Conservation (phyloP, 306 rosid genomes). For the Vicia sativa region DNA sequence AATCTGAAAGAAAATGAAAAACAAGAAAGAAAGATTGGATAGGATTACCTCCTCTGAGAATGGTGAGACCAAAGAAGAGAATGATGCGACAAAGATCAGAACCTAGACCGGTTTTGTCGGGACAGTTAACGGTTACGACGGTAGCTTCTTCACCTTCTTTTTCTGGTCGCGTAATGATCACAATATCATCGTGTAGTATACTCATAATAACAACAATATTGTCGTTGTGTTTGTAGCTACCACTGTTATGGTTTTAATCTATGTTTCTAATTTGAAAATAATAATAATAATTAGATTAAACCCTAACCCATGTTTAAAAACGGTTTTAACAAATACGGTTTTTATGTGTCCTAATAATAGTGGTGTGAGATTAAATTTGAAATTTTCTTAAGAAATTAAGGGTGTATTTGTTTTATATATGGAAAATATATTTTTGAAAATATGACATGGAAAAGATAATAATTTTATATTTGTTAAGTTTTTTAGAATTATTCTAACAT, state of each 20-base stretch:
- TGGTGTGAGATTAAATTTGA: not conserved
- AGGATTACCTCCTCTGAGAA: conserved; percentile 83
- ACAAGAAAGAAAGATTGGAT: conserved; percentile 7
- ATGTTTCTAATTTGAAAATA: not conserved
- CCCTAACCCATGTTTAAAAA: not conserved
- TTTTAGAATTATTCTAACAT: too few species aligned
- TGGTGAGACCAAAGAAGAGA: conserved; percentile 85
- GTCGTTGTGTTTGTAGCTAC: not conserved
- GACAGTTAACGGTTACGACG: conserved; percentile 85
- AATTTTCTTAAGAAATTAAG: too few species aligned
- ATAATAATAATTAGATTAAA: not conserved
- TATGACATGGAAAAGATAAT: too few species aligned
- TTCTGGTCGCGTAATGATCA: conserved; percentile 60
- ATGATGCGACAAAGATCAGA: conserved; percentile 93
- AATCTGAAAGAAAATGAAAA: not conserved
- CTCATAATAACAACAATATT: conserved; percentile 52
- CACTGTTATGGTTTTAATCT: not conserved
- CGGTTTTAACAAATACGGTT: not conserved
- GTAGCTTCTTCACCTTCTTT: conserved; percentile 68
- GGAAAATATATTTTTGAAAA: too few species aligned
- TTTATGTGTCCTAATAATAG: not conserved
- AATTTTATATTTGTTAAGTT: too few species aligned
- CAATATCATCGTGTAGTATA: conserved; percentile 75
- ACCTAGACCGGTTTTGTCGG: conserved; percentile 92
- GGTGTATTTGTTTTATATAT: too few species aligned